These are phyloP conservation scores for Colletotrichum simmondsii DNA, from an alignment of 2,329 filamentous ascomycete species.

Conservation along the genomic window DNA sequence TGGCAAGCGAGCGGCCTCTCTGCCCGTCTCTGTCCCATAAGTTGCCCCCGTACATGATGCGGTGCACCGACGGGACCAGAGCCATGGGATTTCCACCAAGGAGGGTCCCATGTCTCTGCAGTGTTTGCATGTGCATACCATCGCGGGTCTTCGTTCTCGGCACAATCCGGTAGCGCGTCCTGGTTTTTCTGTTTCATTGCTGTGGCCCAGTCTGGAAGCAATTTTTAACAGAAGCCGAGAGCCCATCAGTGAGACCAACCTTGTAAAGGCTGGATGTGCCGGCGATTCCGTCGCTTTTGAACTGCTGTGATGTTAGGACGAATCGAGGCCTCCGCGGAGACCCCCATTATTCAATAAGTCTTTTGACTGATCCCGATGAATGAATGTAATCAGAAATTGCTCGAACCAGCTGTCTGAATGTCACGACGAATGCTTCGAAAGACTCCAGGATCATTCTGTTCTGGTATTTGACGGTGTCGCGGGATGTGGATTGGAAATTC, in stretches of 20 bases:
- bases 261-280: neutral
- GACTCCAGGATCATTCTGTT: too few species aligned
- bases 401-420: too few species aligned
- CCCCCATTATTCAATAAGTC: neutral
- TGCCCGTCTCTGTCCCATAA: neutral
- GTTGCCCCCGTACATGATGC: neutral
- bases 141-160: neutral
- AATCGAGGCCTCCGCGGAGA: neutral
- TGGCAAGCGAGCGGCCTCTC: constrained; percentile 2
- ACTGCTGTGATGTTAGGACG: neutral
- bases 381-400: neutral
- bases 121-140: neutral
- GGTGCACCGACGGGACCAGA: constrained; percentile 11
- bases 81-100: constrained; percentile 7
- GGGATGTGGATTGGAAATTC: neutral
- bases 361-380: neutral
- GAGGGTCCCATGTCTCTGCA: too few species aligned
- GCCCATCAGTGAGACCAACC: neutral
- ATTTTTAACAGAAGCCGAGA: neutral
- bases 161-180: neutral
- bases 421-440: too few species aligned
- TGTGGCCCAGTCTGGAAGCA: neutral
- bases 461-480: neutral
- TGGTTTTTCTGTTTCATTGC: neutral
- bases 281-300: neutral